These are phyloP conservation scores for Aureobasidium sp. DNA, from an alignment of 2,329 filamentous ascomycete species.

Conservation along the genomic window DNA sequence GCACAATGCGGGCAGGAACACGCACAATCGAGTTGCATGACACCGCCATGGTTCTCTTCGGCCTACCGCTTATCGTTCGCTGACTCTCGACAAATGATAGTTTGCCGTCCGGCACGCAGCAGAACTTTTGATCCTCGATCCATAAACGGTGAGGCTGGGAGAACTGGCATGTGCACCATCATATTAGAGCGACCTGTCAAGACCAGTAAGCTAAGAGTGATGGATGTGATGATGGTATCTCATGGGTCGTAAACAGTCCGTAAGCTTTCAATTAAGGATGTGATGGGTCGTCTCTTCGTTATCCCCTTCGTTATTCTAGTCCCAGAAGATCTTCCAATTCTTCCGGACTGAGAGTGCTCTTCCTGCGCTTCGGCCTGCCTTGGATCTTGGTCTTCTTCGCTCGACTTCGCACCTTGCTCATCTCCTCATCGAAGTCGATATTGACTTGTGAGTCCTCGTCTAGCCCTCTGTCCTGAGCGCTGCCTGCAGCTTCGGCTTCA, in stretches of 20 bases:
- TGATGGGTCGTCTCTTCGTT: slow-evolving; percentile 1
- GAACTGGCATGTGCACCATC: background rate
- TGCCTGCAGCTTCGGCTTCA: slow-evolving; percentile 37
- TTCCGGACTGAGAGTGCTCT: slow-evolving; percentile 68
- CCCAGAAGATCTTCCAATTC: slow-evolving; percentile 56
- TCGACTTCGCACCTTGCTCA: slow-evolving; percentile 21
- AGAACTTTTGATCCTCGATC: background rate
- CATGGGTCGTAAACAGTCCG: slow-evolving; percentile 2
- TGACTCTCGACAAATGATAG: slow-evolving; percentile 2
- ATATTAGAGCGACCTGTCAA: background rate
- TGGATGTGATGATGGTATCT: slow-evolving; percentile 1
- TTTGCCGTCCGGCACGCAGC: background rate
- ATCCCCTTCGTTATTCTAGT: slow-evolving; percentile 15
- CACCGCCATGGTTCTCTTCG: background rate
- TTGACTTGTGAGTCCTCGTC: slow-evolving; percentile 22
- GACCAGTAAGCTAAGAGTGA: background rate
- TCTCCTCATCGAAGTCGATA: slow-evolving; percentile 44
- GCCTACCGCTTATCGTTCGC: background rate
- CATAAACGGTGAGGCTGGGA: background rate
- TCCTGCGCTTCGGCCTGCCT: slow-evolving; percentile 54
- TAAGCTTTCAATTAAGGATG: slow-evolving; percentile 1
- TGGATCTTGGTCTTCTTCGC: slow-evolving; percentile 41
- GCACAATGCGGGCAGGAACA: background rate
- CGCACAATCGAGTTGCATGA: slow-evolving; percentile 13
- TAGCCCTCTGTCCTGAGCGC: slow-evolving; percentile 16